Evolutionary conservation across 1,139 yeast species (phyloP).

Genomic region (Sugiyamaella pinicola): DNA sequence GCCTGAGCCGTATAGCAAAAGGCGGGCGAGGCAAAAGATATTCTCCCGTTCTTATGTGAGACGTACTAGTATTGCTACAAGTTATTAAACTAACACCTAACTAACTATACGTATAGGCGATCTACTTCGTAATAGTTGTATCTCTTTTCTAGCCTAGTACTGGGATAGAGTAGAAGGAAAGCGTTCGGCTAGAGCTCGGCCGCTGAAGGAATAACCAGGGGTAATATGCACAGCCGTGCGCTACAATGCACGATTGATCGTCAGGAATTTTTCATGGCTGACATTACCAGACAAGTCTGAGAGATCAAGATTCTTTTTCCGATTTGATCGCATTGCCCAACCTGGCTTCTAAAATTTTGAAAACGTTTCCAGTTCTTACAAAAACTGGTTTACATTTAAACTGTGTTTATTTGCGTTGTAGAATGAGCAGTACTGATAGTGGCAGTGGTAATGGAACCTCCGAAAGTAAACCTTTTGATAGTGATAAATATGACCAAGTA

Average conservation of each 20-base stretch:
- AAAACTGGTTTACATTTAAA: neutral
- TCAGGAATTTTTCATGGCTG: slow-evolving; percentile 18
- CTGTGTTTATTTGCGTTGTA: neutral
- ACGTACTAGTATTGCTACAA: too few species aligned
- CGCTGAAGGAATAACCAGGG: neutral
- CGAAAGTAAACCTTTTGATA: slow-evolving; percentile 19
- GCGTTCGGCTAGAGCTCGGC: neutral
- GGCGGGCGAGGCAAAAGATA: too few species aligned
- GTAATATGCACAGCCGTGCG: slow-evolving; percentile 9
- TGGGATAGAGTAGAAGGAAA: too few species aligned
- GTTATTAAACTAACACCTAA: too few species aligned
- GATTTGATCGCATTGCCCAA: too few species aligned
- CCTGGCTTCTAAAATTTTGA: slow-evolving; percentile 12
- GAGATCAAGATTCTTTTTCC: too few species aligned
- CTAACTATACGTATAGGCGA: too few species aligned
- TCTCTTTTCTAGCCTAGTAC: too few species aligned
- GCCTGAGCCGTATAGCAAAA: too few species aligned
- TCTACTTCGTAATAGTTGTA: too few species aligned
- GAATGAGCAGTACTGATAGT: slow-evolving; percentile 2
- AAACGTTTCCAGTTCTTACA: neutral
- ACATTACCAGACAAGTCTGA: too few species aligned
- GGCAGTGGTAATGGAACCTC: neutral
- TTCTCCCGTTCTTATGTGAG: too few species aligned
- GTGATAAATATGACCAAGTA: slow-evolving; percentile 41
- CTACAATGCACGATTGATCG: slow-evolving; percentile 8